Evolutionary conservation across 352 stramenopile species (phyloP), one percentile per base, ranked within the genome.

Genomic region (Globisporangium canariense): DNA sequence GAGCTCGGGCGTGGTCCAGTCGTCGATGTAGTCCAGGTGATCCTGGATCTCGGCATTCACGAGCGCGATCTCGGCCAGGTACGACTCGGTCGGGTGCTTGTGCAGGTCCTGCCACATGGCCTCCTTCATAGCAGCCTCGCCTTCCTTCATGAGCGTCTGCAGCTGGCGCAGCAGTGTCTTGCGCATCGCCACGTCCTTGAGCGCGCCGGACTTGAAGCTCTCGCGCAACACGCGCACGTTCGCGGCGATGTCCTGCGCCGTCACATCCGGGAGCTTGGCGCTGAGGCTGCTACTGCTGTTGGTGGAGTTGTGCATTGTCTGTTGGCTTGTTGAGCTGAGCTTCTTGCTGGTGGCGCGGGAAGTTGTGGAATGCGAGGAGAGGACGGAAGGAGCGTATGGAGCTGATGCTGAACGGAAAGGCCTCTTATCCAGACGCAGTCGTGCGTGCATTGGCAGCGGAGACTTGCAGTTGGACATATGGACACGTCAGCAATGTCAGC

Each of bases 21-120:
- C 74, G 41, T 74, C 73, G n/a, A 93, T 60, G 67, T 91, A 86
- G 71, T 91, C 81, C n/a, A 93, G 40, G 47, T 84, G 76, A 6
- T 94, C 68, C 61, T 93, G 82, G 55, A 97, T 74, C 60, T 97
- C 89, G 43, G 46, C 47, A 57, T 79, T 65, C n/a, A 89, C 60
- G 34, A 83, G 45, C 32, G 56, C 58, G 11, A 91, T 59, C 57
- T 96, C 89, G 30, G 67, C 81, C 34, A 68, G 41, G 34, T 77
- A 86, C 25, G 76, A 52, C 77, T 97, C 90, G 63, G 69, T 61
- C 49, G 83, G 75, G 66, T 90, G 79, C 60, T 89, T 89, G 71
- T 89, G 79, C 52, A 96, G 65, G 55, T 92, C 83, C 45, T 81
- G 77, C 72, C 74, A 83, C 54, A 90, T 57, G 18, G 83, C 83